Base-by-base conservation (phyloP, 2,329 filamentous ascomycete genomes). In the Sporothrix pallida region DNA sequence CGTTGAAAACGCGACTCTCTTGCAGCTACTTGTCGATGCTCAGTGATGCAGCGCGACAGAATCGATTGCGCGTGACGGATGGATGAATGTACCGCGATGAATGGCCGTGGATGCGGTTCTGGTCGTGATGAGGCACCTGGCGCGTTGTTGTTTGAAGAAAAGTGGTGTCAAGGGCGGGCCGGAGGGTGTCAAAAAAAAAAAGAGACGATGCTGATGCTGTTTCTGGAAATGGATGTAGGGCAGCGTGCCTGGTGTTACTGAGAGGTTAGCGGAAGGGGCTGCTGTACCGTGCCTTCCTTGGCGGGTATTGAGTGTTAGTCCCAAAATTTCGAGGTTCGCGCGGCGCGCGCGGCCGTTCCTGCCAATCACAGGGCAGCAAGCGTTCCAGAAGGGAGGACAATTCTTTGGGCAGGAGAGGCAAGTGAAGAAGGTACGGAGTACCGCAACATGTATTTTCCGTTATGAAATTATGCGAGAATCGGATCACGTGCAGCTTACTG, bases 1-100 rank as follows among this genome's bases (percentile, higher is more conserved):
- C 75, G 75, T 76, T 62, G 48, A 46, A 46, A 75, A 74, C 74
- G 72, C 75, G 75, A 68, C 65, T 73, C 26, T 67, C 5, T 54
- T 56, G 58, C 70, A 62, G 44, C 46, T 50, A 65, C 23, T 68
- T 62, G 17, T 46, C 31, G 56, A 68, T 54, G 65, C 20, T 69
- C 20, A 12, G 26, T 20, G 6, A 62, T 31, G 62, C 58, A 44
- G 17, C 42, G 73, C 60, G 68, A 65, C 48, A 42, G 20, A 54
- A 60, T 42, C 67, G 73, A 70, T 74, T 70, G 46, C 52, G 54
- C 73, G 71, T 20, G 23, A 15, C 17, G 44, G 37, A 50, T 60
- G 56, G 42, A 63, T 23, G 7, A 23, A 37, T 31, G 9, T 13
- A 17, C 20, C 37, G 20, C 13, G 26, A 7, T 50, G 2, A 12